Evolutionary conservation across 1,139 yeast genomes (phyloP).

Genomic region (Suhomyces taliae): DNA sequence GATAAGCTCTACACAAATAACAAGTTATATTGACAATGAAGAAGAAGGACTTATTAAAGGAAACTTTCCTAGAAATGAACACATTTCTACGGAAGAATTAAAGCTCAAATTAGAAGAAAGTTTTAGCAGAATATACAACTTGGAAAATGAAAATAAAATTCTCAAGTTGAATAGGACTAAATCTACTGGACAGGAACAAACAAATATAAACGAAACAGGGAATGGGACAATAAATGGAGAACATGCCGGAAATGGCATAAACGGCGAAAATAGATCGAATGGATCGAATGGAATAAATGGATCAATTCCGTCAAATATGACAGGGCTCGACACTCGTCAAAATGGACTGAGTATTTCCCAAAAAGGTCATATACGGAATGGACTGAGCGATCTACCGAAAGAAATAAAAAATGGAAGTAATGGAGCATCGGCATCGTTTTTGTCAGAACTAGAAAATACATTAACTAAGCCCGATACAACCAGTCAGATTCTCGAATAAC

Average conservation of each 20-base stretch:
- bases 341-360: too few relatives aligned
- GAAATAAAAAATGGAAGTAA: neutral
- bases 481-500: neutral
- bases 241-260: too few relatives aligned
- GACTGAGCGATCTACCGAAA: too few relatives aligned
- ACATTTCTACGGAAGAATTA: slow-evolving; percentile 36
- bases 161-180: slow-evolving; percentile 14
- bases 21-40: slow-evolving; percentile 35
- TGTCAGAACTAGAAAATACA: slow-evolving; percentile 13
- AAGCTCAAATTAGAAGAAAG: slow-evolving; percentile 41
- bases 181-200: neutral
- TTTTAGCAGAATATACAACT: slow-evolving; percentile 36
- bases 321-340: neutral
- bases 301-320: neutral
- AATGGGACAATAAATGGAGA: too few relatives aligned
- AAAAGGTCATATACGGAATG: too few relatives aligned
- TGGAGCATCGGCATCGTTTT: slow-evolving; percentile 6
- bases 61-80: slow-evolving; percentile 4
- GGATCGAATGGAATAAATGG: neutral
- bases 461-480: slow-evolving; percentile 6
- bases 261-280: too few relatives aligned
- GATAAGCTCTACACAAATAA: slow-evolving; percentile 38
- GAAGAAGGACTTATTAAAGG: slow-evolving; percentile 9
- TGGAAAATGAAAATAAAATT: slow-evolving; percentile 32
- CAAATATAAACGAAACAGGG: too few relatives aligned